These are phyloP conservation scores for Pseudogymnoascus sp. DNA, from an alignment of 2,329 filamentous ascomycete species.

Conservation along the genomic window DNA sequence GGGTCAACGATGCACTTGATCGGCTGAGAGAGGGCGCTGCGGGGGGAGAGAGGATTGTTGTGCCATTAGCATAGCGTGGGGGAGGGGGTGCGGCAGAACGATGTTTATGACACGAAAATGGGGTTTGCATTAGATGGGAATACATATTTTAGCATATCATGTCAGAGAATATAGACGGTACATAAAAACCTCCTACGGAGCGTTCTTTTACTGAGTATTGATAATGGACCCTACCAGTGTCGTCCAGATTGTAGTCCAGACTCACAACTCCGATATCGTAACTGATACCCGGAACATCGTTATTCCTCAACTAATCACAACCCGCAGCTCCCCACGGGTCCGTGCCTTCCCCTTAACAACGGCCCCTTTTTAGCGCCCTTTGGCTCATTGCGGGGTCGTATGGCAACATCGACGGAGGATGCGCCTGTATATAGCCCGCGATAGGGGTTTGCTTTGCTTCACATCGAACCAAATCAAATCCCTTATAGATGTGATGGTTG, in stretches of 20 bases:
- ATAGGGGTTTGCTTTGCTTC: too few relatives aligned
- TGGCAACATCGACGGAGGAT: constrained; percentile 8
- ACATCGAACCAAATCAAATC: not conserved
- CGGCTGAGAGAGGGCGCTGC: constrained; percentile 44
- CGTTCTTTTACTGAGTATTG: not conserved
- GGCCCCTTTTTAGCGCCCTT: not conserved
- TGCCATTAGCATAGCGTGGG: constrained; percentile 28
- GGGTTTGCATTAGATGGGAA: not conserved
- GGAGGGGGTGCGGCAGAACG: not conserved
- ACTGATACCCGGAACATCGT: not conserved
- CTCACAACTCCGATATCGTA: not conserved
- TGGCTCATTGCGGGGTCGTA: not conserved
- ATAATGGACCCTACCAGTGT: too few relatives aligned
- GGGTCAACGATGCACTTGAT: not conserved
- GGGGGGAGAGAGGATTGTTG: constrained; percentile 61
- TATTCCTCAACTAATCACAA: not conserved
- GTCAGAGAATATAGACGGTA: not conserved
- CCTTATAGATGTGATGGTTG: too few relatives aligned
- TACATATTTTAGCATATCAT: not conserved
- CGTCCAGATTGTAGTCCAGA: not conserved
- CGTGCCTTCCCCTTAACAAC: not conserved
- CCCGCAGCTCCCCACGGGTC: not conserved
- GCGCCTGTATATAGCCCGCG: not conserved
- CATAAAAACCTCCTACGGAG: not conserved
- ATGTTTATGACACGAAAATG: not conserved